Conservation (phyloP, 1,139 yeast species). For the Suhomyces maxii region DNA sequence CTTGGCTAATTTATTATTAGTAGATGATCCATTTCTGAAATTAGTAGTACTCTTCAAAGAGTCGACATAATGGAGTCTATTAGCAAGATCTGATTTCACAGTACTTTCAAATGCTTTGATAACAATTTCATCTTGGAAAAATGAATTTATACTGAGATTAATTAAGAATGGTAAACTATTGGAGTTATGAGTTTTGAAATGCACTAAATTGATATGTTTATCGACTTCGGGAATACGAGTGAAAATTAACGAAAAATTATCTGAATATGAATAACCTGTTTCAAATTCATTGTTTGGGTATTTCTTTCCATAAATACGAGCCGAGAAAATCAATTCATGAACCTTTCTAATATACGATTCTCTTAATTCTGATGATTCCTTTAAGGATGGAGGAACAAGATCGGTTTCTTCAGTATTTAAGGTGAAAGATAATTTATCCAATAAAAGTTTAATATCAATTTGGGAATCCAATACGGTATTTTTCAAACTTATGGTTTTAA, state of each 20-base stretch:
- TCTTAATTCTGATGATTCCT: conserved; percentile 26
- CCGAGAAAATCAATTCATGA: conserved; percentile 49
- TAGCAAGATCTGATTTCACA: conserved; percentile 50
- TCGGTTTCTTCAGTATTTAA: conserved; percentile 40
- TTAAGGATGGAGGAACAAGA: conserved; percentile 59
- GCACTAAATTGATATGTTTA: conserved; percentile 31
- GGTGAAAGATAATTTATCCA: conserved; percentile 46
- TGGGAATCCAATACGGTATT: conserved; percentile 53
- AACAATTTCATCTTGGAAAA: conserved; percentile 62
- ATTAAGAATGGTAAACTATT: conserved; percentile 38
- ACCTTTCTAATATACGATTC: conserved; percentile 54
- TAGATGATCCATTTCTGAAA: conserved; percentile 15
- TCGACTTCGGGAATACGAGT: conserved; percentile 43
- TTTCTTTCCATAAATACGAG: conserved; percentile 24
- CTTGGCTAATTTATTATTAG: conserved; percentile 31
- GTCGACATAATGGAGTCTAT: conserved; percentile 68
- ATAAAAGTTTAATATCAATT: conserved; percentile 54
- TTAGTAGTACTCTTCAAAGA: conserved; percentile 36
- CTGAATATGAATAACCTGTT: conserved; percentile 39
- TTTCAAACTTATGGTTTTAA: conserved; percentile 53
- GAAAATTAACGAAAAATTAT: conserved; percentile 37
- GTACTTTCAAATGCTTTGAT: conserved; percentile 62
- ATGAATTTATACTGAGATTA: conserved; percentile 57
- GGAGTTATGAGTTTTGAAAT: conserved; percentile 26
- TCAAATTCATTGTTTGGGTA: conserved; percentile 30